phyloP scores from a whole-genome alignment of 305 asterid genomes.

The Fraxinus velutina region DNA sequence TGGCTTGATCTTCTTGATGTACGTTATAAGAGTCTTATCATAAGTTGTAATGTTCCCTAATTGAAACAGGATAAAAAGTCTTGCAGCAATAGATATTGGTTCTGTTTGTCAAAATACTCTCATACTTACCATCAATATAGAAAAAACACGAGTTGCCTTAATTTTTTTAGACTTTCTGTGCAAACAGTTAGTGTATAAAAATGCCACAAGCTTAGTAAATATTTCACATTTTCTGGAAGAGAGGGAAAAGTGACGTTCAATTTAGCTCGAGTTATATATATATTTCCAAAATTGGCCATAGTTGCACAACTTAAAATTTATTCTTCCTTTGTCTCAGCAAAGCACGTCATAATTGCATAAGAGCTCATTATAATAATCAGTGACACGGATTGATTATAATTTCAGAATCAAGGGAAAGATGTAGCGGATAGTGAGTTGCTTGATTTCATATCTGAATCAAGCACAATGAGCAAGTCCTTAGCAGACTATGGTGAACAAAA shows the following conservation, averaged over 20 bases:
- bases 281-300: conserved; percentile 1
- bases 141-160: conserved; percentile 8
- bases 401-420: conserved; percentile 91
- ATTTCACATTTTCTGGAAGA: not conserved
- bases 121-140: conserved; percentile 14
- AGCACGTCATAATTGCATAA: conserved; percentile 9
- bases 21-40: conserved; percentile 33
- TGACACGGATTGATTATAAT: conserved; percentile 24
- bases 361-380: conserved; percentile 10
- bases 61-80: conserved; percentile 10
- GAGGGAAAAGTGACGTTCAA: conserved; percentile 18
- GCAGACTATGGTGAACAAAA: conserved; percentile 94
- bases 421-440: conserved; percentile 92
- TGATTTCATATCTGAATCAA: conserved; percentile 93
- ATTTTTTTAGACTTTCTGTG: conserved; percentile 5
- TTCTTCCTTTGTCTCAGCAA: conserved; percentile 14
- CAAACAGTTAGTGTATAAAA: not conserved
- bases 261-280: not conserved
- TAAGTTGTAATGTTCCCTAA: conserved; percentile 14
- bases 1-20: conserved; percentile 99
- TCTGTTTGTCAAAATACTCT: not conserved
- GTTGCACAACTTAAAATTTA: conserved; percentile 6
- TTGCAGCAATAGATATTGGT: not conserved
- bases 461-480: conserved; percentile 99
- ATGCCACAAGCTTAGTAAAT: conserved; percentile 8